Base-by-base conservation (phyloP, 805 yeast genomes). In the Peterozyma toletana region DNA sequence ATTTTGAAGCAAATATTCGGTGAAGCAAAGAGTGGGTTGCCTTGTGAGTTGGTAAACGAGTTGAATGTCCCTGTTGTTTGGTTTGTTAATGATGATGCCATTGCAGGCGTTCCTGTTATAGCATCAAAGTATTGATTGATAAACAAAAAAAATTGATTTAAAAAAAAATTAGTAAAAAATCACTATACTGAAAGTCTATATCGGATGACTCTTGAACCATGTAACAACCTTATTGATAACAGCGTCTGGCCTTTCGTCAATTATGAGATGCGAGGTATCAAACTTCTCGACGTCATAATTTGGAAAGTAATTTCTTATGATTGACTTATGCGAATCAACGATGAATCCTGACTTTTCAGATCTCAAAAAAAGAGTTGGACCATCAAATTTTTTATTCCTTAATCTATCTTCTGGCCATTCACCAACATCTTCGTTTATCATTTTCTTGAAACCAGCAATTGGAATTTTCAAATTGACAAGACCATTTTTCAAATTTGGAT, bases 31-130 rank as follows among this genome's bases (percentile, higher is more conserved):
- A 46, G 68, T 41, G 59, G 59, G 11, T 70, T 85, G 50, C 98
- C 98, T 30, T 75, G 87, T 45, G 83, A 80, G 48, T 67, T 81
- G 48, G 95, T 90, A 47, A 88, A 84, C 58, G 73, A 74, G 13
- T 59, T 79, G 38, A 62, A 63, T 41, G 71, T 68, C 5, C 74
- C 78, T 15, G 88, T 85, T 9, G 58, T 73, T 38, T 90, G 96
- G 96, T 86, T 89, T 61, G 91, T 87, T 37, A 83, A 87, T 61
- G 76, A 77, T 44, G 78, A 74, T n/a, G 96, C 96, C 1, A 65
- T 86, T 35, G 65, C 70, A 16, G 87, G 85, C 27, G 86, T 83
- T 35, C 48, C 53, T 5, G 58, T 59, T 10, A 37, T 44, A 9
- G 40, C 51, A 5, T 48, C 52, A 1, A 48, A 53, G 39, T 53